Percentiles rank a stretch among this genome's conserved stretches.
Evolutionary conservation across 352 stramenopile genomes (phyloP).

Genomic region (Pythium dissimile): DNA sequence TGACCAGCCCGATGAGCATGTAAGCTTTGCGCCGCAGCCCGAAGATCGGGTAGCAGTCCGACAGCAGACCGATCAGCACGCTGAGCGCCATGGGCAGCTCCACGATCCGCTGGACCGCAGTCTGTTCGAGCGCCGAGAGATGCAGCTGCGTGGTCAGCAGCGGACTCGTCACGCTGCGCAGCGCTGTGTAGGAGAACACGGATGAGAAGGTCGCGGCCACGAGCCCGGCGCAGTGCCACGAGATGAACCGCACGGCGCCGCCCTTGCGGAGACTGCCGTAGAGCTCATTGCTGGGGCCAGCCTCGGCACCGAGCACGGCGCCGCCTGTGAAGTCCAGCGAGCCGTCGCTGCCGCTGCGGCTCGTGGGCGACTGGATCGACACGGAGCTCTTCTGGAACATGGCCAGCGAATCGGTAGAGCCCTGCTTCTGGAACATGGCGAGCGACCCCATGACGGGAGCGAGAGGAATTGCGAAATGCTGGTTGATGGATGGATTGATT

Average conservation of each 20-base stretch:
- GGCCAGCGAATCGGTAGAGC: too few relatives aligned
- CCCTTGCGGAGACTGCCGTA: slow-evolving; percentile 29
- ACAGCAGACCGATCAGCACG: slow-evolving; percentile 33
- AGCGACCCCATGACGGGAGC: too few relatives aligned
- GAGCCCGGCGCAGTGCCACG: slow-evolving; percentile 16
- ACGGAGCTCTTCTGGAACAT: neutral
- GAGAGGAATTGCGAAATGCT: too few relatives aligned
- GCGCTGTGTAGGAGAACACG: slow-evolving; percentile 17
- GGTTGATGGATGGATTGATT: too few relatives aligned
- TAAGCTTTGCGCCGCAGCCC: slow-evolving; percentile 34
- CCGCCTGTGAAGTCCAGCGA: slow-evolving; percentile 2
- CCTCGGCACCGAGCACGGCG: slow-evolving; percentile 12
- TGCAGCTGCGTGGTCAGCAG: slow-evolving; percentile 21
- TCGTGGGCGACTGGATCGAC: neutral
- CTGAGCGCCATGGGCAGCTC: slow-evolving; percentile 25
- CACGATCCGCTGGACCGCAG: slow-evolving; percentile 20
- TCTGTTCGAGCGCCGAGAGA: slow-evolving; percentile 12
- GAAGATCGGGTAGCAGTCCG: slow-evolving; percentile 27
- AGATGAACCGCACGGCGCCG: slow-evolving; percentile 21
- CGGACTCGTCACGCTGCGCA: slow-evolving; percentile 15
- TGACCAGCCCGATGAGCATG: slow-evolving; percentile 25
- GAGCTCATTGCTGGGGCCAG: slow-evolving; percentile 26
- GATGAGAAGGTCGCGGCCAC: slow-evolving; percentile 18
- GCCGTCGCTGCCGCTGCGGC: neutral
- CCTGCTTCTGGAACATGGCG: too few relatives aligned